phyloP scores from a whole-genome alignment of 2,329 filamentous ascomycete species.

The Raffaelea deltoideospora region DNA sequence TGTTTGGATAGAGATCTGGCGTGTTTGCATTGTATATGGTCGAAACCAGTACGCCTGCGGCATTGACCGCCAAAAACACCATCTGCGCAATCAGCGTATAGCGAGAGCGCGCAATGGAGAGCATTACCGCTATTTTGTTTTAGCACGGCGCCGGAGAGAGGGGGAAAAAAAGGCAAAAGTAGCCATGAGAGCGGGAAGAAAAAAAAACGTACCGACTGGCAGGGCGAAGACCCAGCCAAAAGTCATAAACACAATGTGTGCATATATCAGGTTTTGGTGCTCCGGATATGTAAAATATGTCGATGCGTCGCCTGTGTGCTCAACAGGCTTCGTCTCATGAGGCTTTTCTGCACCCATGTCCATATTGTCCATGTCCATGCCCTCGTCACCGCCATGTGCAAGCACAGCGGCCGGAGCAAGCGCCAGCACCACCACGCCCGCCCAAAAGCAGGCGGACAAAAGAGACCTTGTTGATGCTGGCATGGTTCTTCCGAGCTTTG shows the following conservation, averaged over 20 bases:
- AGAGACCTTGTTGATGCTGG: slow-evolving; percentile 2
- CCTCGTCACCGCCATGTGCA: slow-evolving; percentile 15
- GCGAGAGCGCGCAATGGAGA: slow-evolving; percentile 68
- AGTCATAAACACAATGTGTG: slow-evolving; percentile 57
- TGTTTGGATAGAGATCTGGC: slow-evolving; percentile 73
- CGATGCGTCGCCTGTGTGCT: slow-evolving; percentile 23
- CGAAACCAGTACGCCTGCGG: slow-evolving; percentile 46
- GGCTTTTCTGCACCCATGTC: background rate
- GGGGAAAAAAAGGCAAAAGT: no score
- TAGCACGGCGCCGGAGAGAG: no score
- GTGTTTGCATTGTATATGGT: slow-evolving; percentile 66
- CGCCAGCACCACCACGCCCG: slow-evolving; percentile 12
- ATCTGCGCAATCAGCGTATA: slow-evolving; percentile 57
- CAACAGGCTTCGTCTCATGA: slow-evolving; percentile 11
- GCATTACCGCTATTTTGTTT: slow-evolving; percentile 70
- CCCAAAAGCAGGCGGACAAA: slow-evolving; percentile 7
- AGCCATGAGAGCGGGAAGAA: no score
- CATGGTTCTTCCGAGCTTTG: no score
- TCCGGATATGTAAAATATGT: slow-evolving; percentile 46
- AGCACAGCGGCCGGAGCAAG: slow-evolving; percentile 13
- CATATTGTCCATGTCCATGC: slow-evolving; percentile 10
- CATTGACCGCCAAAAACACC: slow-evolving; percentile 48
- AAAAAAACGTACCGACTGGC: slow-evolving; percentile 47
- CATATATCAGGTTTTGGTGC: slow-evolving; percentile 42
- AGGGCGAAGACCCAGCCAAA: slow-evolving; percentile 58